Base-by-base conservation (phyloP, 2,329 filamentous ascomycete species). In the Aspergillus sp. region DNA sequence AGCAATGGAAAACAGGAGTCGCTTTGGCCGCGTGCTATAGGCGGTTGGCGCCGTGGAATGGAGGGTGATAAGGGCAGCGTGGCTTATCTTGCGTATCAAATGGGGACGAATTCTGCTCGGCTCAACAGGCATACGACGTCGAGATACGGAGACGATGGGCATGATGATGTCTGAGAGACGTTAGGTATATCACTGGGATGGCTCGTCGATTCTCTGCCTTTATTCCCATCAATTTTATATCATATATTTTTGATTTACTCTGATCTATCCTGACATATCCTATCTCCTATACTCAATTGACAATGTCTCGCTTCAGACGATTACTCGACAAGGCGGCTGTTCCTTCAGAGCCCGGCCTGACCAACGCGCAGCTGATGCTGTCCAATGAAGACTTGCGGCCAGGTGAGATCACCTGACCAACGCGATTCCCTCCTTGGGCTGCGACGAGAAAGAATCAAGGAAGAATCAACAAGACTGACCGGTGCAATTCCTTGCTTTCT, bases 301-400 rank as follows among this genome's bases (percentile, higher is more conserved):
- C 39, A 29, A 65, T 62, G 61, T 45, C 53, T 27, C 57, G 43
- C 27, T 39, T 66, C 33, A 56, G 54, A 44, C 53, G 49, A 48
- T 50, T 55, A 35, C 57, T 70, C 37, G 58, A 74, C 53, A 90
- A 81, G 72, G 62, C 90, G 44, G 82, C 86, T 37, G 86, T 93
- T 46, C 77, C 86, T 44, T 71, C 78, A 43, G 90, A 95, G 66
- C 80, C 84, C 1, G 88, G 88, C 37, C 76, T 96, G 58, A 86
- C 83, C 6, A 83, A 78, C 42, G 78, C 83, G 11, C 88, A 95
- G 72, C 74, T 94, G 54, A 90, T 95, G 85, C 78, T 96, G 62
- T 87, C 82, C 53, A 95, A 95, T 65, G 70, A 88, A 64, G 88
- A 93, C 67, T 74, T 93, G 51, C 90, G 88, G 53, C 76, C 76